Percentiles rank a stretch among this genome's conserved stretches.
These are phyloP conservation scores for Dichotomocladium elegans DNA, from an alignment of 371 early-diverging fungal species.

Conservation along the genomic window DNA sequence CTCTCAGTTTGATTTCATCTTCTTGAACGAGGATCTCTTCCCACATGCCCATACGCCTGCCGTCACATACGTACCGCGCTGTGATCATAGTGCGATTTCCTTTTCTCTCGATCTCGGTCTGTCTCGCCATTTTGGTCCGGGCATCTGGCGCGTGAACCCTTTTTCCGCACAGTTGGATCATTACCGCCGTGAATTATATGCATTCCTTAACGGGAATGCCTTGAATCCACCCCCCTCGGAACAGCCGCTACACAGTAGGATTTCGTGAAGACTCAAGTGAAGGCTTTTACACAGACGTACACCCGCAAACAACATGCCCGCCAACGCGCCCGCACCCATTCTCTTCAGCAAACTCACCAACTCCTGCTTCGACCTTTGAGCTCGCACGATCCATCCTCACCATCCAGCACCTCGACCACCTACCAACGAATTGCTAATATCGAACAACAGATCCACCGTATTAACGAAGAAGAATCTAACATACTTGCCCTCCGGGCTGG, in stretches of 20 bases:
- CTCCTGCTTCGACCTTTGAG: neutral
- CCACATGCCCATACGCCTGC: neutral
- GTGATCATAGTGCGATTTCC: neutral
- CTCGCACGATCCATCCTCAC: too few relatives aligned
- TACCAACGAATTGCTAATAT: too few relatives aligned
- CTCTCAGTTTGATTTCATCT: slow-evolving; percentile 1
- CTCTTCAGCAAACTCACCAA: neutral
- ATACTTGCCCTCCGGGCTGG: neutral
- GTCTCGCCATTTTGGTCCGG: neutral
- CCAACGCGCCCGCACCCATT: neutral
- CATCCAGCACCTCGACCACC: too few relatives aligned
- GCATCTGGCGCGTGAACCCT: slow-evolving; percentile 3
- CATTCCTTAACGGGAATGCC: neutral
- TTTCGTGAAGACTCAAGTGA: neutral
- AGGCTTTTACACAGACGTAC: neutral
- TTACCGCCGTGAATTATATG: neutral
- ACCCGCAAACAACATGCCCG: neutral
- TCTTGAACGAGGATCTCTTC: neutral
- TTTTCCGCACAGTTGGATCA: neutral
- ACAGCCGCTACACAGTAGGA: neutral
- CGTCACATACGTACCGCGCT: neutral
- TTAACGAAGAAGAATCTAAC: neutral
- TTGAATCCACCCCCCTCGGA: too few relatives aligned
- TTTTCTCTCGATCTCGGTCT: neutral
- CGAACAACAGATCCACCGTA: neutral